Evolutionary conservation across 306 rosid species (phyloP), one percentile per base, ranked within the genome.

Genomic region (Quercus robur): DNA sequence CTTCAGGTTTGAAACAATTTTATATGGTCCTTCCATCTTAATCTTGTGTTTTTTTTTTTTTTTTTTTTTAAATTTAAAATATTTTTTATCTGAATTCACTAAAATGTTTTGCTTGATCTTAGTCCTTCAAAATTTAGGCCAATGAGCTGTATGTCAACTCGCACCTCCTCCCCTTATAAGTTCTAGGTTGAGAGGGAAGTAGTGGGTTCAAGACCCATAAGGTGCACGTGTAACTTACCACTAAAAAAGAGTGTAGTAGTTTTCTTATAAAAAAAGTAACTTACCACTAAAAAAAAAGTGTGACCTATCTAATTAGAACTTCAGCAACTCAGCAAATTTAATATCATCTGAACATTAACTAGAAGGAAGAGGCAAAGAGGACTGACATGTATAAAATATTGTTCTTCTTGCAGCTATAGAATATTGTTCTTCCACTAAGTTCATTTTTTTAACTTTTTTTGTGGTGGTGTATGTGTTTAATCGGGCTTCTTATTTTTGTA

Each of bases 1-100:
- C 86, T 81, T 88, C 97, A 58, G 99, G 99, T 96, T 82, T 63
- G 8, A 71, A 20, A 28, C 54, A 23, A 56, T 79, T 54, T 80
- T 56, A 12, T 55, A 12, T 80, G 62, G 75, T 78, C 70, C 66
- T 56, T 58, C 20, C 44, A 11, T 71, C 46, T 51, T 25, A 6
- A 19, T 68, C 17, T 35, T 19, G 1, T 68, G 17, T 19, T 33
- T 30, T 31, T 31, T 19, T 33, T 30, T 19, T 33, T 30, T 31
- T 31, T 19, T 33, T 30, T 31, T 28, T 5, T 6, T 6, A 21
- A 21, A 26, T 28, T 66, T 13, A 62, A 30, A 62, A 15, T 5
- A 30, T 1, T 0, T 30, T 64, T 66, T n/a, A 31, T 66, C 13
- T 31, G 71, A 66, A 7, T 66, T 66, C 21, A 18, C 8, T 41